Percentiles rank a stretch among this genome's conserved stretches.
Conservation (phyloP, 306 rosid species). For the Medicago lupulina region DNA sequence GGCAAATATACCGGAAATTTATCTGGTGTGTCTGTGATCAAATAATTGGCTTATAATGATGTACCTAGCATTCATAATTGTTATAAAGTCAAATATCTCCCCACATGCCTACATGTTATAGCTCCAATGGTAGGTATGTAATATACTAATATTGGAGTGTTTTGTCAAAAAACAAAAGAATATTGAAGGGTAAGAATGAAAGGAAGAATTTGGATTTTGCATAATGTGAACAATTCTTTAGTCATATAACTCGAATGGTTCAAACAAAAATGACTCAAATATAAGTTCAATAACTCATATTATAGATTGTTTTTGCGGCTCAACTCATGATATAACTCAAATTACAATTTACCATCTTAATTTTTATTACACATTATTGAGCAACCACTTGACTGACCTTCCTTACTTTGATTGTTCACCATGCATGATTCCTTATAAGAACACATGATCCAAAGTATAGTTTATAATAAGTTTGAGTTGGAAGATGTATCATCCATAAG, state of each 20-base stretch:
- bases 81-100: constrained; percentile 15
- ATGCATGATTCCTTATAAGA: constrained; percentile 27
- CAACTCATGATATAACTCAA: no score
- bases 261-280: no score
- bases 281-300: no score
- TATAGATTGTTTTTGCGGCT: no score
- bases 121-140: background rate
- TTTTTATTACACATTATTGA: constrained; percentile 14
- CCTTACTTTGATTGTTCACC: constrained; percentile 4
- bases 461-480: constrained; percentile 24
- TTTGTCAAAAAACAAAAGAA: no score
- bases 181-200: no score
- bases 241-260: no score
- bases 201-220: no score
- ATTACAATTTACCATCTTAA: background rate
- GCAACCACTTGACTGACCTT: constrained; percentile 13
- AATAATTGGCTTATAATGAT: background rate
- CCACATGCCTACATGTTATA: constrained; percentile 42
- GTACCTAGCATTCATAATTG: constrained; percentile 17
- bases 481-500: constrained; percentile 2
- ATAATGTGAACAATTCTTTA: no score
- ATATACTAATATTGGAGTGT: no score
- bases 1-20: constrained; percentile 17
- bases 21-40: no score
- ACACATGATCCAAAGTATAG: constrained; percentile 18